Evolutionary conservation across 2,329 filamentous ascomycete genomes (phyloP).

Genomic region (Fusarium sp.): DNA sequence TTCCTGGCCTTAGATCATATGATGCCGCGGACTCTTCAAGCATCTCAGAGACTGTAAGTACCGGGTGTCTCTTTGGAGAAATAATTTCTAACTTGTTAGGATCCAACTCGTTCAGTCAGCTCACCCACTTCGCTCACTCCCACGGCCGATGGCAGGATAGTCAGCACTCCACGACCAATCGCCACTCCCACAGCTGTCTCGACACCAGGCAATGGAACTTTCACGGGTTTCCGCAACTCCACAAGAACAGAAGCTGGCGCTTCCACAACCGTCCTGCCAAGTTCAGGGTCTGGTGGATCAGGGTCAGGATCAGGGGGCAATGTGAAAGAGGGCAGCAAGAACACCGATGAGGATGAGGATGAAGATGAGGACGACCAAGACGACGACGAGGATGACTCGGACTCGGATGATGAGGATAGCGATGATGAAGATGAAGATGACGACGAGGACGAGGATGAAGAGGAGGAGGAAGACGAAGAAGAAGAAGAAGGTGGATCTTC

Average conservation of each 20-base stretch:
- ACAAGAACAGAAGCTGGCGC: not conserved
- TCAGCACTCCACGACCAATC: not conserved
- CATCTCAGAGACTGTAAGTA: not conserved
- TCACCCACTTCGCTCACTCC: not conserved
- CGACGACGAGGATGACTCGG: not conserved
- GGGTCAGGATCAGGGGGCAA: not conserved
- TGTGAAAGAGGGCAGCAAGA: not conserved
- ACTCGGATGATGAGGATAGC: not conserved
- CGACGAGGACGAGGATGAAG: not conserved
- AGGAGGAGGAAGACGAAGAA: not conserved
- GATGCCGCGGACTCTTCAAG: not conserved
- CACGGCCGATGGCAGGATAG: not conserved
- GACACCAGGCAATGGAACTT: not conserved
- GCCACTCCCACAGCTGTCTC: not conserved
- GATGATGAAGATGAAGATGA: not conserved
- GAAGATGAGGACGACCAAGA: not conserved
- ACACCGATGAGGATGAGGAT: not conserved
- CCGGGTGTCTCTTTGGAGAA: fast-evolving
- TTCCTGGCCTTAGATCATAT: not conserved
- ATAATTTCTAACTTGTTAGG: not conserved
- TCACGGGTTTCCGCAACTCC: not conserved
- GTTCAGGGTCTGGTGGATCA: not conserved
- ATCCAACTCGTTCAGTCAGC: not conserved
- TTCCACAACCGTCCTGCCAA: not conserved
- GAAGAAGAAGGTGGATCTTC: not conserved